Evolutionary conservation across 192 early-diverging fungal genomes (phyloP), one percentile per base, ranked within the genome.

Genomic region (Gigaspora rosea): DNA sequence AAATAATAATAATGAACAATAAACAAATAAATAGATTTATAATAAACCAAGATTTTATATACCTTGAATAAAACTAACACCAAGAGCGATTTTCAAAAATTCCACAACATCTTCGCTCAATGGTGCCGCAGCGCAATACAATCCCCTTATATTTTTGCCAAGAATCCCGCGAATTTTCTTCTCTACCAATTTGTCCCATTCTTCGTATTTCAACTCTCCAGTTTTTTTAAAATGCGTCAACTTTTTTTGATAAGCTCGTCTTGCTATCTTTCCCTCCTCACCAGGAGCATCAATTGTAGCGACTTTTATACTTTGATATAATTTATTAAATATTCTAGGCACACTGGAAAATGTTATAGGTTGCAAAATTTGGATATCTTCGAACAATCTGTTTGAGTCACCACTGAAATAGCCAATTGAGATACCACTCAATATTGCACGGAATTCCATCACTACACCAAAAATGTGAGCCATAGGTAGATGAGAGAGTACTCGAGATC

Each of bases 311-410:
- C 88, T 91, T 83, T 95, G 94, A 79, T 98, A 94, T 73, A 99
- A 92, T 75, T 94, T 89, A 86, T 96, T 98, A 81, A 96, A 90
- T 71, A 99, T 80, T 49, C 97, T 90, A 12, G 97, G 97, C 11
- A 99, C 97, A n/a, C 94, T 91, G 72, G 81, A 84, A 82, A 99
- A 97, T 36, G 95, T 62, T 36, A 93, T 96, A 7, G 97, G 97
- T 54, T 89, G 84, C 67, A 99, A 88, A 36, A 88, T 80, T 32
- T 88, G 88, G 64, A 97, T 86, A 78, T 99, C 97, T 67, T 84
- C 80, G 33, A 84, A 47, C 18, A 84, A 74, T 20, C 79, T 78
- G 9, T 80, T 54, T 27, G 76, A 76, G 51, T 85, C 83, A 4
- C 83, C 83, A n/a, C 81, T 76, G 75, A 79, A 84, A 80, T 82